Base-by-base conservation (phyloP, 768 basidiomycete species). In the Kwoniella botswanensis region DNA sequence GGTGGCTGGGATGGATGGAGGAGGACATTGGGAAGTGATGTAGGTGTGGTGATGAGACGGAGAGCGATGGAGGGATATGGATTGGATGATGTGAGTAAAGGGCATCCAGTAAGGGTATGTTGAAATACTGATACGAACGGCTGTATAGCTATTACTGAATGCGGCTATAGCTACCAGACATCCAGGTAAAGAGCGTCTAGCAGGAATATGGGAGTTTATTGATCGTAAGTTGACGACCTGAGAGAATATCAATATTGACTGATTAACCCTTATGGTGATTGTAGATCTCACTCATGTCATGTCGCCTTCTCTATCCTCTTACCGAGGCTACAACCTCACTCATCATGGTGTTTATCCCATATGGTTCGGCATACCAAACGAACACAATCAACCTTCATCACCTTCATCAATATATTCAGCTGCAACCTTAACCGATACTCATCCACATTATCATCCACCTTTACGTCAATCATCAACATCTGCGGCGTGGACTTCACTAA, bases 21-120 rank as follows among this genome's bases (percentile, higher is more conserved):
- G 29, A 56, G 64, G 46, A 54, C 73, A 6, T 26, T 79, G 54
- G 73, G 76, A 18, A 72, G 63, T 42, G 82, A 83, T 71, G 67
- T 83, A 2, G 78, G 77, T 1, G 68, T 66, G 2, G 65, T 75
- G 26, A 83, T 83, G 82, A 53, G 74, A 11, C 58, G 70, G 22
- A 71, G 79, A 63, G 82, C 79, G 15, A 75, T 77, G 61, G 75
- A 76, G 53, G 82, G 81, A 2, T 83, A 82, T 62, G 81, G 81
- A 3, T 63, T 82, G 57, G 74, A 58, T 24, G 73, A 82, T 75
- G 81, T 83, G 50, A 69, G 80, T 77, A 43, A 44, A 13, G 35
- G 17, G 1, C 13, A 26, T 15, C 55, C 18, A n/a, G 11, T 71
- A 35, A 22, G 4, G 0, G 6, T 46, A 4, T 35, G 63, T 71